Base-by-base conservation (phyloP, 2,329 filamentous ascomycete species). In the Chalaropsis ovoidea region DNA sequence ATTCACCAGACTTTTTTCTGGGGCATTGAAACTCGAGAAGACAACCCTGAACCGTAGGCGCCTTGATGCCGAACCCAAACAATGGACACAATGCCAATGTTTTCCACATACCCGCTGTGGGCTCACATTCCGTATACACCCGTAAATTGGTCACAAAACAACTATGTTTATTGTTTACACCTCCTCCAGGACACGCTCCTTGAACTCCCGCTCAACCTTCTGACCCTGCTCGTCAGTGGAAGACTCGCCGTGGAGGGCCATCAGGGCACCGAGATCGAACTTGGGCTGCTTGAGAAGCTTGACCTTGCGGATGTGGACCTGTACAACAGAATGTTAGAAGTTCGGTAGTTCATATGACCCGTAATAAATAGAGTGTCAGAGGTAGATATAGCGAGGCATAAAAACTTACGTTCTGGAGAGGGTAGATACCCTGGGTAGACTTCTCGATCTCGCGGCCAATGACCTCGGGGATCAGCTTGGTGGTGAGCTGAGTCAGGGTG, bases 381-480 rank as follows among this genome's bases (percentile, higher is more conserved):
- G 27, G 3, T 5, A 15, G 13, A 62, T 13, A 13, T 52, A 24
- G 19, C 10, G 17, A 19, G 19, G 11, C 68, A 67, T n/a, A 27
- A 17, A 68, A 67, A 82, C 86, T 70, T 82, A 96, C 94, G 81
- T 97, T 96, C 85, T 97, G 94, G 76, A 99, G 89, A 73, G 94
- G 94, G 83, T 99, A 99, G 82, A 99, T 99, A 80, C 94, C 93
- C 83, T 96, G 92, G 72, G 92, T 96, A 70, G 92, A 86, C 87
- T 99, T 99, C 87, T 99, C 94, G 73, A 99, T 99, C 84, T 97
- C 94, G 76, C 94, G 92, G 74, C 94, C 94, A 78, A 99, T 97
- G 73, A 97, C 94, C 84, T 99, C 94, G 71, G 94, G 94, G 77
- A 99, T 97, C 75, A 99, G 86, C 88, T 99, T 99, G 78, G 90